A percentile compares a stretch with the other conserved stretches of the same genome.
These are phyloP conservation scores for Bremia lactucae DNA, from an alignment of 352 stramenopile species.

Conservation along the genomic window DNA sequence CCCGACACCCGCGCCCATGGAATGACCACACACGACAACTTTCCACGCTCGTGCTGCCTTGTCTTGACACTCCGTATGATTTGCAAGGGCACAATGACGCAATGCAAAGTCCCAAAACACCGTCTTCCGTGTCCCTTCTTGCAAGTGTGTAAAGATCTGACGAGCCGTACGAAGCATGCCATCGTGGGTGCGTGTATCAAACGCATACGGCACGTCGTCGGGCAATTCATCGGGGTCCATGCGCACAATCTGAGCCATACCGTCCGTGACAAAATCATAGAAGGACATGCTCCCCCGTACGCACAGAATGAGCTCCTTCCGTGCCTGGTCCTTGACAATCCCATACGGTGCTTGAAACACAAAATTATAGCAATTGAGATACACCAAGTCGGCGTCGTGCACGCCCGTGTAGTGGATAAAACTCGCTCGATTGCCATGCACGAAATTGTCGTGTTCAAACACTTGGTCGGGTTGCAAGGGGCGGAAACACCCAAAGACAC, in stretches of 20 bases:
- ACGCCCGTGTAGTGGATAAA: constrained; percentile 70
- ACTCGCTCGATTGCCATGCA: constrained; percentile 48
- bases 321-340: constrained; percentile 53
- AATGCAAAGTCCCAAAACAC: constrained; percentile 65
- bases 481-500: constrained; percentile 47
- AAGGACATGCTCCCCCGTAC: constrained; percentile 69
- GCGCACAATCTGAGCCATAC: constrained; percentile 46
- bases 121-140: constrained; percentile 40
- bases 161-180: constrained; percentile 61
- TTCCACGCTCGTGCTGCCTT: constrained; percentile 29
- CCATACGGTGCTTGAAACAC: constrained; percentile 69
- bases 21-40: constrained; percentile 73
- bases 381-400: constrained; percentile 43
- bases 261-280: constrained; percentile 71
- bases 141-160: constrained; percentile 45
- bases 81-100: constrained; percentile 28
- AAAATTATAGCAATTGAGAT: constrained; percentile 70
- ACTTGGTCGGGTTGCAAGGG: constrained; percentile 30
- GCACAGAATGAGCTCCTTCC: constrained; percentile 62
- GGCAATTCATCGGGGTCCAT: constrained; percentile 52
- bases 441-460: constrained; percentile 53
- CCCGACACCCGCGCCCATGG: constrained; percentile 68
- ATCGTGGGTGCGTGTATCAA: constrained; percentile 50
- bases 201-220: constrained; percentile 32
- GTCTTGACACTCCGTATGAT: constrained; percentile 6